A percentile compares a stretch with the other conserved stretches of the same genome.
phyloP scores from a whole-genome alignment of 148 eudicot genomes.

The Rhododendron griersonianum region DNA sequence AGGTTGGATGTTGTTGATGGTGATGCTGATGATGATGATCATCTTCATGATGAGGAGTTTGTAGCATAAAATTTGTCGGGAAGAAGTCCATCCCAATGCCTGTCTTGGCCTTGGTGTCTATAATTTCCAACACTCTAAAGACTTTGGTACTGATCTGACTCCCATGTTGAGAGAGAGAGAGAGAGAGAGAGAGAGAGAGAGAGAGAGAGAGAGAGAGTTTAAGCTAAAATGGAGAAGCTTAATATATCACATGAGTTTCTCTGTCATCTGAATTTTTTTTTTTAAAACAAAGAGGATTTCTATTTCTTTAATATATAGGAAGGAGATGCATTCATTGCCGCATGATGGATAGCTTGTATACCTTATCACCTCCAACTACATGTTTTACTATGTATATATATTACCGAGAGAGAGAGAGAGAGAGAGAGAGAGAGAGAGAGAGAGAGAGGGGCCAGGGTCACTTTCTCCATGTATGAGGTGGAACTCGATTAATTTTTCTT shows the following conservation, averaged over 20 bases:
- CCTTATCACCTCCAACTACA: slow-evolving; percentile 34
- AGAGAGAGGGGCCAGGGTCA: slow-evolving; percentile 10
- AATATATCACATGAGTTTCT: slow-evolving; percentile 13
- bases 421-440: slow-evolving; percentile 4
- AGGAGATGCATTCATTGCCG: slow-evolving; percentile 26
- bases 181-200: slow-evolving; percentile 5
- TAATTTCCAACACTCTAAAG: slow-evolving; percentile 11
- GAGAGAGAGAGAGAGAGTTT: slow-evolving; percentile 14
- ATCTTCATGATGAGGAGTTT: slow-evolving; percentile 50
- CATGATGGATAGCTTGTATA: slow-evolving; percentile 40
- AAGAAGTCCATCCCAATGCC: slow-evolving; percentile 78
- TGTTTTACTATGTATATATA: neutral
- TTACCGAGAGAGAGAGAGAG: neutral
- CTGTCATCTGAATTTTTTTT: neutral
- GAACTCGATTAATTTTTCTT: slow-evolving; percentile 15
- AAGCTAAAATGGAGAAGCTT: slow-evolving; percentile 10
- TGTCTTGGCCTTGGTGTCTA: slow-evolving; percentile 35
- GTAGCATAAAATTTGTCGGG: slow-evolving; percentile 83
- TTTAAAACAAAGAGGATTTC: neutral
- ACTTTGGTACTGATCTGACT: slow-evolving; percentile 5
- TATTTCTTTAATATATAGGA: slow-evolving; percentile 6
- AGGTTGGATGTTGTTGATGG: slow-evolving; percentile 38
- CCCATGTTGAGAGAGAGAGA: neutral
- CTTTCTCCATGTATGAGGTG: slow-evolving; percentile 4
- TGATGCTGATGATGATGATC: slow-evolving; percentile 13